Evolutionary conservation across 2,329 filamentous ascomycete species (phyloP).

Genomic region (Aspergillus sp.): DNA sequence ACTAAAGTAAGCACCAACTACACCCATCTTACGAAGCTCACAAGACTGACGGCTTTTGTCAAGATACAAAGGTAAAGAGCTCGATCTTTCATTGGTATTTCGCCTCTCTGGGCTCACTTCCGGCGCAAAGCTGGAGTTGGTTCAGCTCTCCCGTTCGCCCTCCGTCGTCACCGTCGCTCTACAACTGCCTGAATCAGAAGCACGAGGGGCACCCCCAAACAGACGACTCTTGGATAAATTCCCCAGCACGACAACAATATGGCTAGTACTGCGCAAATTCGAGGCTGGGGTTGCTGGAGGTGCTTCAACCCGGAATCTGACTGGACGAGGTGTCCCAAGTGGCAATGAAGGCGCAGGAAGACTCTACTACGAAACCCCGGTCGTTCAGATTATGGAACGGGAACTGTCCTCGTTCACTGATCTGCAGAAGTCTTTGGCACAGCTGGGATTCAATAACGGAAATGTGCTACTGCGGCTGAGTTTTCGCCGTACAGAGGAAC

Average conservation of each 20-base stretch:
- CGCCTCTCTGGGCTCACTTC: conserved; percentile 78
- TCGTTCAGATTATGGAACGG: conserved; percentile 79
- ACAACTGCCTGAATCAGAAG: conserved; percentile 75
- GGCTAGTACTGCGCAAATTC: conserved; percentile 87
- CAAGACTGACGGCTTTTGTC: conserved; percentile 18
- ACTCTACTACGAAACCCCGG: conserved; percentile 84
- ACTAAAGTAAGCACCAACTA: conserved; percentile 66
- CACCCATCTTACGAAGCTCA: not conserved
- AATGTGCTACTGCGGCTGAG: conserved; percentile 75
- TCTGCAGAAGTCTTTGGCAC: conserved; percentile 83
- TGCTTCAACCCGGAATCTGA: conserved; percentile 72
- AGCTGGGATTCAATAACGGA: conserved; percentile 84
- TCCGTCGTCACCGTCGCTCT: conserved; percentile 86
- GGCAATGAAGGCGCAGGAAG: conserved; percentile 66
- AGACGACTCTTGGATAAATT: conserved; percentile 80
- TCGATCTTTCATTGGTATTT: conserved; percentile 84
- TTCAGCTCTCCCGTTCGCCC: conserved; percentile 81
- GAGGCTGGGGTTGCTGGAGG: conserved; percentile 71
- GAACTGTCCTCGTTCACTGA: conserved; percentile 76
- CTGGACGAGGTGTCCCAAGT: conserved; percentile 74
- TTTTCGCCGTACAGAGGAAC: conserved; percentile 74
- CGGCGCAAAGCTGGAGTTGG: conserved; percentile 90
- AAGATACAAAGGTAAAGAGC: conserved; percentile 77
- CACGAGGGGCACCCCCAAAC: conserved; percentile 57
- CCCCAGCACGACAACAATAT: conserved; percentile 82